Conservation (phyloP, 2,329 filamentous ascomycete species). For the Tolypocladium nubicola region DNA sequence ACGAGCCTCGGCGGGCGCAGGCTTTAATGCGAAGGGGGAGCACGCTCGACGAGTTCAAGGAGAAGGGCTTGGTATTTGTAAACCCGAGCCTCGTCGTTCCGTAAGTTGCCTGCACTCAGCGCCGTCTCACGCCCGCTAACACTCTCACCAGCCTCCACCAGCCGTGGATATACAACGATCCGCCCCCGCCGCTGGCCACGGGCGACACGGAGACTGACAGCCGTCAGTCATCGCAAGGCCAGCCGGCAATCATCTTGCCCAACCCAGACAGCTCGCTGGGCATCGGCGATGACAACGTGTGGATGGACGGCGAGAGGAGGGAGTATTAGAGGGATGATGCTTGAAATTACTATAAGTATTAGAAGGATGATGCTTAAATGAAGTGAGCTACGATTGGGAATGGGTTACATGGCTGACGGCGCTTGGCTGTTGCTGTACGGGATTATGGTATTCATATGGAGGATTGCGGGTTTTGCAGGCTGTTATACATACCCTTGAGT, state of each 20-base stretch:
- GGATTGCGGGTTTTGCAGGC: not conserved
- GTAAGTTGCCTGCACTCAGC: slow-evolving; percentile 21
- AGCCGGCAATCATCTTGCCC: slow-evolving; percentile 17
- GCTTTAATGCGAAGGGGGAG: slow-evolving; percentile 41
- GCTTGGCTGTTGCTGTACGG: not conserved
- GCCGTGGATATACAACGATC: slow-evolving; percentile 56
- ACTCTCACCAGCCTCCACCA: slow-evolving; percentile 44
- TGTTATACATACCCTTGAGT: not conserved
- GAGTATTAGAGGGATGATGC: not conserved
- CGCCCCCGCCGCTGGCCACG: slow-evolving; percentile 27
- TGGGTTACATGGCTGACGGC: not conserved
- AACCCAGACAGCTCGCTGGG: slow-evolving; percentile 24
- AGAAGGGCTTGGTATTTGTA: slow-evolving; percentile 60
- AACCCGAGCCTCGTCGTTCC: slow-evolving; percentile 65
- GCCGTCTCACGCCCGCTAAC: not conserved
- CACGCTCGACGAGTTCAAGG: slow-evolving; percentile 62
- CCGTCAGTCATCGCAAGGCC: slow-evolving; percentile 8
- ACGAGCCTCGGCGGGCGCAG: slow-evolving; percentile 30
- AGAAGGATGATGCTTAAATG: not conserved
- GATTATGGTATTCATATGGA: not conserved
- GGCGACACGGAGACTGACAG: slow-evolving; percentile 16
- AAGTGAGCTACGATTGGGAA: not conserved
- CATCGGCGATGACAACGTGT: slow-evolving; percentile 29
- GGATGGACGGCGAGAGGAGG: slow-evolving; percentile 15
- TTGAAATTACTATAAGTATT: not conserved